Evolutionary conservation across 306 rosid genomes (phyloP).

Genomic region (Rubus idaeus): DNA sequence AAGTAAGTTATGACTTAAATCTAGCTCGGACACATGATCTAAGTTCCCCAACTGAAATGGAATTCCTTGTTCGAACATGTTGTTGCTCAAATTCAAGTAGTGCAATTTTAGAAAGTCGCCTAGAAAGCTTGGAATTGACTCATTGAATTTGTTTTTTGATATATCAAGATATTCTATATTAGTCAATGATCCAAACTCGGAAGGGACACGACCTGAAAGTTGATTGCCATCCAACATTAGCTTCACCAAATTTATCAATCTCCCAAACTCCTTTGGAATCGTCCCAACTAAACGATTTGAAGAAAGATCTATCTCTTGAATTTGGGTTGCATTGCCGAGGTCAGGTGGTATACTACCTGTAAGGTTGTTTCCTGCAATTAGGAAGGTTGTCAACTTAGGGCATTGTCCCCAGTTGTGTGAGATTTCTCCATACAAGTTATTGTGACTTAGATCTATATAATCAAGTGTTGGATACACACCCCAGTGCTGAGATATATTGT

Average conservation of each 20-base stretch:
- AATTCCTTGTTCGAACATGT: neutral
- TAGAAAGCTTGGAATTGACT: conserved; percentile 20
- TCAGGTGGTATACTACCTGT: conserved; percentile 28
- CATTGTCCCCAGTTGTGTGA: conserved; percentile 31
- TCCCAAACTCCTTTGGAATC: conserved; percentile 17
- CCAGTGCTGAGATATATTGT: conserved; percentile 37
- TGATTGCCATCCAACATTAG: neutral
- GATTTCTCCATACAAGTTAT: conserved; percentile 33
- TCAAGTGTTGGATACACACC: conserved; percentile 34
- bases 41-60: neutral
- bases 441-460: conserved; percentile 37
- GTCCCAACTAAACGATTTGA: neutral
- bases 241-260: neutral
- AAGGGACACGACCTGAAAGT: conserved; percentile 13
- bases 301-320: neutral
- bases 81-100: conserved; percentile 1
- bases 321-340: conserved; percentile 26
- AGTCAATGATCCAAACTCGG: conserved; percentile 8
- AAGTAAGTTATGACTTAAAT: neutral
- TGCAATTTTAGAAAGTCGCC: conserved; percentile 7
- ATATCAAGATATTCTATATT: conserved; percentile 20
- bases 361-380: conserved; percentile 33
- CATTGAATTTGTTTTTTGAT: conserved; percentile 18
- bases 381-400: conserved; percentile 24
- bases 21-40: neutral